These are phyloP conservation scores for Ilex paraguariensis DNA, from an alignment of 305 asterid species.

Conservation along the genomic window DNA sequence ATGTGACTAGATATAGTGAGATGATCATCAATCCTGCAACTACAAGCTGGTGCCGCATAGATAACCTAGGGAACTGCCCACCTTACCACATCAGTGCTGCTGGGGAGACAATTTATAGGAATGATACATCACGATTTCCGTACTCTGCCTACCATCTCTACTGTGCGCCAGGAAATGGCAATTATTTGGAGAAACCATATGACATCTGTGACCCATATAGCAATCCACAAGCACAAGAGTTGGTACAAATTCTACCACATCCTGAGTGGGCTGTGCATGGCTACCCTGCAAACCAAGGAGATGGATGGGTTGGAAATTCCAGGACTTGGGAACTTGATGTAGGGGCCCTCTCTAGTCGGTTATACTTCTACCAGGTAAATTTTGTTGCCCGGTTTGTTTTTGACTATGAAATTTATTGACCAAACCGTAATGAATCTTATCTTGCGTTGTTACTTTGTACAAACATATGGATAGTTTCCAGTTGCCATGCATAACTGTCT, in stretches of 20 bases:
- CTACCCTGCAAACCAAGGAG: slow-evolving; percentile 70
- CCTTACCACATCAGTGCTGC: slow-evolving; percentile 58
- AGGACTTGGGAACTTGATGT: slow-evolving; percentile 78
- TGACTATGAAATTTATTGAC: no score
- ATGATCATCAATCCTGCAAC: slow-evolving; percentile 82
- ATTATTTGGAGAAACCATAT: slow-evolving; percentile 50
- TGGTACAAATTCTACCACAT: slow-evolving; percentile 78
- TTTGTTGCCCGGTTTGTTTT: slow-evolving; percentile 3
- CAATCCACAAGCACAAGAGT: slow-evolving; percentile 59
- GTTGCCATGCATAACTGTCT: no score
- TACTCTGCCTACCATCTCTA: slow-evolving; percentile 76
- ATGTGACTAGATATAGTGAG: slow-evolving; percentile 77
- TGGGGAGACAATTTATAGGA: slow-evolving; percentile 53
- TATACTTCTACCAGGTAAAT: slow-evolving; percentile 75
- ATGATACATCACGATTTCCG: slow-evolving; percentile 64
- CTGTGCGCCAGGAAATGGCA: slow-evolving; percentile 76
- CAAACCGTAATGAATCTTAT: no score
- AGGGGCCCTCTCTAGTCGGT: slow-evolving; percentile 58
- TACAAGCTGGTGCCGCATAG: slow-evolving; percentile 63
- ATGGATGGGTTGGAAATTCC: slow-evolving; percentile 71
- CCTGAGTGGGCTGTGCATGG: slow-evolving; percentile 82
- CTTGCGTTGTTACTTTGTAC: no score
- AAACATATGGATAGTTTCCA: no score
- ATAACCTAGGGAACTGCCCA: slow-evolving; percentile 64
- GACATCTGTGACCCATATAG: slow-evolving; percentile 49